A percentile compares a stretch with the other conserved stretches of the same genome.
phyloP scores from a whole-genome alignment of 805 yeast species.

The Saccharomycopsis amapae region DNA sequence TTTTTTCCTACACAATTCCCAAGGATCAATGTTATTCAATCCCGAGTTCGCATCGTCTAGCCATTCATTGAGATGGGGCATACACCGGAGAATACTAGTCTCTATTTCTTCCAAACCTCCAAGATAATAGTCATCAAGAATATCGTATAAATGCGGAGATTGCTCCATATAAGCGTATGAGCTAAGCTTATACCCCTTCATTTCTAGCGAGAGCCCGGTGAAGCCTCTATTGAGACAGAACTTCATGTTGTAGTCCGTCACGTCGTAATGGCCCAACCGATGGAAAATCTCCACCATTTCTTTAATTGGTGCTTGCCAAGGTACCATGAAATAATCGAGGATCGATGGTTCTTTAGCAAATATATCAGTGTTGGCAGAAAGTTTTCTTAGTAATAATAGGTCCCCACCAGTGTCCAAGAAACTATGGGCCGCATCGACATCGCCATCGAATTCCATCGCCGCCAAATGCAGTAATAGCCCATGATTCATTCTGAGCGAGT shows the following conservation, averaged over 20 bases:
- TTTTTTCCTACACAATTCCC: conserved; percentile 28
- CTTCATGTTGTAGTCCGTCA: conserved; percentile 31
- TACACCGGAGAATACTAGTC: conserved; percentile 26
- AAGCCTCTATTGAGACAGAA: conserved; percentile 52
- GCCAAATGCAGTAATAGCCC: conserved; percentile 50
- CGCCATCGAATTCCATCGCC: conserved; percentile 48
- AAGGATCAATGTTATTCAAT: conserved; percentile 24
- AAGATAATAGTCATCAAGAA: conserved; percentile 29
- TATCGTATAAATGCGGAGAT: conserved; percentile 30
- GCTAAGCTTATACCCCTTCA: conserved; percentile 11
- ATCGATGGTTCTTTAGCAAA: background rate
- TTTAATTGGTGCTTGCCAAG: conserved; percentile 38
- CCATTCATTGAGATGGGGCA: conserved; percentile 28
- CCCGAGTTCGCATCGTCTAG: conserved; percentile 21
- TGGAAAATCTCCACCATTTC: conserved; percentile 38
- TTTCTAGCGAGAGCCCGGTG: conserved; percentile 13
- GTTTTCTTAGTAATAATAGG: conserved; percentile 39
- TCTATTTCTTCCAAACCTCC: conserved; percentile 34
- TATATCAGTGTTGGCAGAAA: conserved; percentile 19
- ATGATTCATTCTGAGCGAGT: conserved; percentile 42
- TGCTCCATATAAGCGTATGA: conserved; percentile 12
- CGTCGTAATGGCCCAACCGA: conserved; percentile 30
- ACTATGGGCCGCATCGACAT: conserved; percentile 42
- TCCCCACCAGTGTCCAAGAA: conserved; percentile 62
- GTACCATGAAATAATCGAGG: conserved; percentile 24